Percentiles rank a stretch among this genome's conserved stretches.
Evolutionary conservation across 768 basidiomycete genomes (phyloP).

Genomic region (Chlorophyllum brunneum): DNA sequence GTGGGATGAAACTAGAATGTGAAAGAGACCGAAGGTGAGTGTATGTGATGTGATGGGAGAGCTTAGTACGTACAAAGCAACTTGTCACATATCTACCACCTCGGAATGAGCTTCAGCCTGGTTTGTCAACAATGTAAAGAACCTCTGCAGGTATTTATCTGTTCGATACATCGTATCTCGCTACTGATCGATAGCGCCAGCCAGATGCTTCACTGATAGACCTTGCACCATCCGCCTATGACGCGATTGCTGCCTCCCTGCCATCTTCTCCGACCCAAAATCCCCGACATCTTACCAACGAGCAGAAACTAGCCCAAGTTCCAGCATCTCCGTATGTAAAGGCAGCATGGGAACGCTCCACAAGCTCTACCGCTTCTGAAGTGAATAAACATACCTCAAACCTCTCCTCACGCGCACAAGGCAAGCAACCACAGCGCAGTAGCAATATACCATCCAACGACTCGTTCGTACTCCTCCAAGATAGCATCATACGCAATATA

Average conservation of each 20-base stretch:
- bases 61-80: not conserved
- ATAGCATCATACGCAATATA: constrained; percentile 71
- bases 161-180: constrained; percentile 4
- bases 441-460: constrained; percentile 61
- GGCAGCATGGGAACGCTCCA: constrained; percentile 60
- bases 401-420: constrained; percentile 53
- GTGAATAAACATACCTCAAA: constrained; percentile 28
- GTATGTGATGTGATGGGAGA: not conserved
- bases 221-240: constrained; percentile 82
- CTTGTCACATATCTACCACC: constrained; percentile 9
- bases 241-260: constrained; percentile 71
- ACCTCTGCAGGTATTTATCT: constrained; percentile 64
- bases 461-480: constrained; percentile 88
- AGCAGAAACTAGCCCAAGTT: constrained; percentile 40
- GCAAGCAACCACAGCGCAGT: constrained; percentile 55
- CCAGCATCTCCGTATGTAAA: constrained; percentile 49
- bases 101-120: constrained; percentile 39
- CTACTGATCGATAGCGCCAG: constrained; percentile 30
- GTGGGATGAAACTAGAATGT: not conserved
- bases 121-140: constrained; percentile 92
- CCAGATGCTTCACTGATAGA: constrained; percentile 91
- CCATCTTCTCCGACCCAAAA: constrained; percentile 47
- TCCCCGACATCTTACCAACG: constrained; percentile 11
- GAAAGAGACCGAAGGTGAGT: constrained; percentile 5
- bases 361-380: constrained; percentile 28